Conservation (phyloP, 169 alveolate species). For the Plasmodium sp. region DNA sequence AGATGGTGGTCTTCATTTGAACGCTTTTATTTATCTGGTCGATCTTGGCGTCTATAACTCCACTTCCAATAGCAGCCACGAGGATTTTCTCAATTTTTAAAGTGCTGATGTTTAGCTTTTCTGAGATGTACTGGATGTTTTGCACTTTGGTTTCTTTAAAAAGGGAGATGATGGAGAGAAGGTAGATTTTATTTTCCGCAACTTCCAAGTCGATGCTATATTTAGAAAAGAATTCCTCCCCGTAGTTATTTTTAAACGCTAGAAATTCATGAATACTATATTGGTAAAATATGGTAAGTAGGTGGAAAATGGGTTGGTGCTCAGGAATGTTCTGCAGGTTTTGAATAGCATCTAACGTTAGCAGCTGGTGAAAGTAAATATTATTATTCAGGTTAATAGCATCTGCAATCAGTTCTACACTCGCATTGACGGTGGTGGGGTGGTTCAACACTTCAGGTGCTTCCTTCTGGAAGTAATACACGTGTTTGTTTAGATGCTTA, state of each 20-base stretch:
- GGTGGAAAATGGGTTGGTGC: constrained; percentile 51
- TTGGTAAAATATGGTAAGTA: constrained; percentile 45
- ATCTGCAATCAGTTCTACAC: constrained; percentile 75
- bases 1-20: constrained; percentile 77
- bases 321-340: constrained; percentile 62
- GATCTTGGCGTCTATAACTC: constrained; percentile 80
- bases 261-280: constrained; percentile 44
- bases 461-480: constrained; percentile 45
- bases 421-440: constrained; percentile 75
- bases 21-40: constrained; percentile 81
- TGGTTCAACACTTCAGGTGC: constrained; percentile 13
- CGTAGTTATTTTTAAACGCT: constrained; percentile 41
- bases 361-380: constrained; percentile 78
- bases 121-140: constrained; percentile 30
- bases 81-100: constrained; percentile 78
- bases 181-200: constrained; percentile 33
- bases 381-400: constrained; percentile 77
- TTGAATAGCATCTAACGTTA: constrained; percentile 75
- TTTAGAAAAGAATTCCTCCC: constrained; percentile 21
- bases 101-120: constrained; percentile 60
- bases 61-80: constrained; percentile 83
- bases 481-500: constrained; percentile 67
- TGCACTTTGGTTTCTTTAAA: constrained; percentile 35
- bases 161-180: constrained; percentile 39
- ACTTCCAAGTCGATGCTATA: constrained; percentile 35